Percentiles rank a stretch among this genome's conserved stretches.
phyloP scores from a whole-genome alignment of 306 rosid species.

The Amphicarpaea edgeworthii region DNA sequence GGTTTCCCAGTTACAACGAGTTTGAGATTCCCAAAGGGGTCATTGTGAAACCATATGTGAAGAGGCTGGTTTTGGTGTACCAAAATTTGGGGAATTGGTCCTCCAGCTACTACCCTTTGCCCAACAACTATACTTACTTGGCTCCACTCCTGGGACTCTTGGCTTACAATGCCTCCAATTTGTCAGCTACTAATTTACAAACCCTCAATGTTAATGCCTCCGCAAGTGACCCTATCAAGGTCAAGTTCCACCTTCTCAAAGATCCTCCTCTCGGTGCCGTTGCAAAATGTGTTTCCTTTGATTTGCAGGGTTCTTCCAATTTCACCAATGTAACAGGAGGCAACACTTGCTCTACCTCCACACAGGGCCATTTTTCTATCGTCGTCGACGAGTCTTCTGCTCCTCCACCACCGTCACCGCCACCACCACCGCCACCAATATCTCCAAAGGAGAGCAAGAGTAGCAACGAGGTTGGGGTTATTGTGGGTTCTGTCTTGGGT shows the following conservation, averaged over 20 bases:
- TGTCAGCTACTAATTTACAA: constrained; percentile 53
- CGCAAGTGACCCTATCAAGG: constrained; percentile 50
- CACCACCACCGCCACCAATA: constrained; percentile 6
- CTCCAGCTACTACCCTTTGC: constrained; percentile 53
- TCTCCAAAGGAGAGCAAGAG: constrained; percentile 42
- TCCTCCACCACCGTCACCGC: constrained; percentile 31
- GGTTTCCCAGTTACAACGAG: constrained; percentile 61
- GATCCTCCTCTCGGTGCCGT: constrained; percentile 53
- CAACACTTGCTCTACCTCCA: constrained; percentile 53
- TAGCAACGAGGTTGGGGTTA: constrained; percentile 59
- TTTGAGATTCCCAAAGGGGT: constrained; percentile 58
- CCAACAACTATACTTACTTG: constrained; percentile 63
- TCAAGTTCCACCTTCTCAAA: constrained; percentile 56
- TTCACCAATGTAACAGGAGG: constrained; percentile 57
- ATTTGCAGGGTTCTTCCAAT: constrained; percentile 53
- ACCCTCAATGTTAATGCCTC: constrained; percentile 53
- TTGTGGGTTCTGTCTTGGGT: constrained; percentile 77
- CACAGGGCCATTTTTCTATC: constrained; percentile 77
- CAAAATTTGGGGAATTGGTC: constrained; percentile 75
- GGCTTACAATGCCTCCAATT: constrained; percentile 62
- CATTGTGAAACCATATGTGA: constrained; percentile 59
- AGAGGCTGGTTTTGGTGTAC: constrained; percentile 85
- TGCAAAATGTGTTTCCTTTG: constrained; percentile 63
- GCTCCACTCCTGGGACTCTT: constrained; percentile 78
- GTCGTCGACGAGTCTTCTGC: constrained; percentile 50